A percentile compares a stretch with the other conserved stretches of the same genome.
phyloP scores from a whole-genome alignment of 75 land plant species.

The Isoetes taiwanensis region DNA sequence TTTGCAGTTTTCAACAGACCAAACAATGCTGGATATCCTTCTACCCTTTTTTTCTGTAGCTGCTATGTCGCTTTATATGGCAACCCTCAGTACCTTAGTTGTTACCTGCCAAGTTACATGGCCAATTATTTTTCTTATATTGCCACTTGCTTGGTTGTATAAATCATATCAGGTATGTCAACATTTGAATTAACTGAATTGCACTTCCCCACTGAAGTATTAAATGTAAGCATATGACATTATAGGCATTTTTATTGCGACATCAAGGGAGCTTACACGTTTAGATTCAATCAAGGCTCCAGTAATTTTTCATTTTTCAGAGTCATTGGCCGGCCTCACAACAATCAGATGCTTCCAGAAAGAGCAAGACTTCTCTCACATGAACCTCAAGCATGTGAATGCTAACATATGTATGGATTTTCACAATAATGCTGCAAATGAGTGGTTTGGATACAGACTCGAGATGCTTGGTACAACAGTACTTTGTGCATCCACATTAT shows the following conservation, averaged over 20 bases:
- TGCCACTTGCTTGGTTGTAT: constrained; percentile 27
- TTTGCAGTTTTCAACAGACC: constrained; percentile 86
- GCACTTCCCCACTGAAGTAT: too few species aligned
- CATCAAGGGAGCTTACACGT: constrained; percentile 86
- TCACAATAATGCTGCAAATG: constrained; percentile 85
- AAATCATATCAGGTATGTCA: constrained; percentile 19
- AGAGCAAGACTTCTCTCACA: constrained; percentile 39
- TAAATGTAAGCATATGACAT: too few species aligned
- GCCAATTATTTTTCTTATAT: constrained; percentile 24
- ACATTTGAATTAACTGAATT: neutral
- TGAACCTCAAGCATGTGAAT: constrained; percentile 61
- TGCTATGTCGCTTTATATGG: too few species aligned
- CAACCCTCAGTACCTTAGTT: constrained; percentile 22
- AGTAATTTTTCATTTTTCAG: constrained; percentile 92
- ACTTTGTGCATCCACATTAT: constrained; percentile 64
- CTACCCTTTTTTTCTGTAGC: constrained; percentile 52
- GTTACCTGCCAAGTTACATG: constrained; percentile 34
- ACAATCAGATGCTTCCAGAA: constrained; percentile 77
- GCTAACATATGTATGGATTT: constrained; percentile 88
- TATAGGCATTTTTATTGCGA: constrained; percentile 50
- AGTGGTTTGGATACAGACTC: constrained; percentile 89
- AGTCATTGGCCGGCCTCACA: constrained; percentile 64
- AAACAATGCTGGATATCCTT: constrained; percentile 71
- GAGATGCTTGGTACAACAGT: constrained; percentile 70
- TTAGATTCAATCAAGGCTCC: constrained; percentile 93